Evolutionary conservation across 176 grass and related monocot species (phyloP), one percentile per base, ranked within the genome.

Genomic region (Cenchrus purpureus): DNA sequence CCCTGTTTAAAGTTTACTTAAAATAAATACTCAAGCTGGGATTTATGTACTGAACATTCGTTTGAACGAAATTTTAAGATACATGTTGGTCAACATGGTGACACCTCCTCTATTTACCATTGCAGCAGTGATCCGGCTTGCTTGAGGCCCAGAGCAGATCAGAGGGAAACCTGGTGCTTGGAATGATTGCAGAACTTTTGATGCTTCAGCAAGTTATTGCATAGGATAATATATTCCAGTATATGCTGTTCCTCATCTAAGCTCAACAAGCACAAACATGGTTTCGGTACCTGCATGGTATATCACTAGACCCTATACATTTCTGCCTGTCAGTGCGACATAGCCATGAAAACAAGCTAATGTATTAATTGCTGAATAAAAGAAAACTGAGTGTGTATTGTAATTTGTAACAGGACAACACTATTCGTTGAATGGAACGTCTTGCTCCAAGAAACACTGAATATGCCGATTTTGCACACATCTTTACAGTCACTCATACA

Each of bases 361-460:
- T 37, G 68, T 68, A 22, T 44, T 81, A 45, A 69, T 2, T 5
- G 13, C 10, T 48, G 19, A 3, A 20, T 32, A 49, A 73, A 63
- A 81, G 10, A 51, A 83, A 73, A 73, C 25, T 73, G 68, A 62
- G 4, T 10, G 3, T 83, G 42, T 25, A 72, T 83, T 40, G 37
- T 40, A 40, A 40, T 40, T 8, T 72, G 54, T 50, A 19, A 40
- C 69, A 63, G 14, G 68, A 73, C 7, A 29, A n/a, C 1, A 3
- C 68, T 54, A 10, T 52, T 83, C 1, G 0, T 63, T 40, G 81
- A 63, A 73, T 15, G 6, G 0, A 1, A 51, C 15, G 74, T 64
- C 57, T 37, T 83, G 81, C 7, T 83, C 10, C 17, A 60, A 62
- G 16, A 6, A 32, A 15, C 57, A 12, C 42, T 66, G 14, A 60